Base-by-base conservation (phyloP, 75 land plant genomes). In the Cupressus sempervirens region DNA sequence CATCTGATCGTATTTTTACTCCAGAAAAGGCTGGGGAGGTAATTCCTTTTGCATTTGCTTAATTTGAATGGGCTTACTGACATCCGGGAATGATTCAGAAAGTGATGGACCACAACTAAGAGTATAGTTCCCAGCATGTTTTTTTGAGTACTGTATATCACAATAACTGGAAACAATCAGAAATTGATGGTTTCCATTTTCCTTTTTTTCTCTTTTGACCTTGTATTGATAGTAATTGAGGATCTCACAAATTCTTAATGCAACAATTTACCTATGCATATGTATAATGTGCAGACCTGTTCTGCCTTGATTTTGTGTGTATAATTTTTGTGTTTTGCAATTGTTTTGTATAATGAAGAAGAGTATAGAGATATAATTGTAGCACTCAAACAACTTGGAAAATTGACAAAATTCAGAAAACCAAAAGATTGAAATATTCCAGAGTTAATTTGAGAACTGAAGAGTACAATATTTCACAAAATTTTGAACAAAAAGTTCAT, bases 1-100 rank as follows among this genome's bases (percentile, higher is more conserved):
- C 97, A 43, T 56, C 91, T 83, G 90, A 92, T 85, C 88, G 88
- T 50, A 96, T 98, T 82, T 93, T 93, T 84, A 93, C 95, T 1
- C 99, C 99, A 48, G 94, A 91, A 81, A 87, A 88, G 81, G 98
- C 97, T 84, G 93, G 95, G 45, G 99, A 97, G 96, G 99, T 97
- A 87, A 75, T 53, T 45, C 32, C 45, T 76, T 4, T 23, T 53
- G 84, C 83, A 75, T 84, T 79, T 79, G 48, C 41, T 36, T 79
- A 41, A 40, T 79, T 50, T 45, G 26, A 26, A 45, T 12, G 5
- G 45, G 81, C 8, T 79, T 79, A n/a, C 45, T 72, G n/a, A 43
- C 48, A 43, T n/a, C 81, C 45, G 45, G 29, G 29, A 30, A 79
- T 79, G 23, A 79, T 36, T 45, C 48, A 79, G 50, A 7, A 79